phyloP scores from a whole-genome alignment of 2,329 filamentous ascomycete species.

The Helotiales sp. region DNA sequence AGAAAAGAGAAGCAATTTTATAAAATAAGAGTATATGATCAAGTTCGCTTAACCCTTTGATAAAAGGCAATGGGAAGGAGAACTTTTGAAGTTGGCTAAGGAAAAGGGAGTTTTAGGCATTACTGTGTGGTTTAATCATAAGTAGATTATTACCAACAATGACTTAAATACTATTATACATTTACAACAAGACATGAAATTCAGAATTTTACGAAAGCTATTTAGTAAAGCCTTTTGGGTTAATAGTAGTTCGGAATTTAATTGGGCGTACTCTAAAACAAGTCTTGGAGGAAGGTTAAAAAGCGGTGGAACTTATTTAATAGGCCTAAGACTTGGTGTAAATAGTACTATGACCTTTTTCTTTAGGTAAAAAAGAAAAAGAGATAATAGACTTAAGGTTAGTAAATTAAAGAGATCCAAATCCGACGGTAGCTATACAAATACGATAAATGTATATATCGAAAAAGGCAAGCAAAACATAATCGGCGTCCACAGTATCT shows the following conservation, averaged over 20 bases:
- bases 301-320: conserved; percentile 21
- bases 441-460: too few species aligned
- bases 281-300: conserved; percentile 25
- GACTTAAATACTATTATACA: conserved; percentile 35
- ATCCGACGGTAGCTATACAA: conserved; percentile 28
- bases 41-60: conserved; percentile 44
- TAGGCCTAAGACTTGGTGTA: conserved; percentile 21
- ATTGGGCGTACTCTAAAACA: conserved; percentile 29
- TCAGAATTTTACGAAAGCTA: conserved; percentile 30
- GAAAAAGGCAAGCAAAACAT: too few species aligned
- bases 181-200: conserved; percentile 37
- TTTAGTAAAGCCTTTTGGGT: conserved; percentile 34
- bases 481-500: too few species aligned
- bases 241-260: conserved; percentile 29
- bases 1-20: conserved; percentile 28
- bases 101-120: conserved; percentile 40
- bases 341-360: conserved; percentile 20
- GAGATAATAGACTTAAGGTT: conserved; percentile 25
- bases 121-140: conserved; percentile 38
- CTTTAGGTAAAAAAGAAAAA: conserved; percentile 31
- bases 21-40: conserved; percentile 36
- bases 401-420: conserved; percentile 33
- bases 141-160: conserved; percentile 36
- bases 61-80: conserved; percentile 37
- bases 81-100: conserved; percentile 38